Conservation (phyloP, 192 early-diverging fungal species). For the Endogone sp. region DNA sequence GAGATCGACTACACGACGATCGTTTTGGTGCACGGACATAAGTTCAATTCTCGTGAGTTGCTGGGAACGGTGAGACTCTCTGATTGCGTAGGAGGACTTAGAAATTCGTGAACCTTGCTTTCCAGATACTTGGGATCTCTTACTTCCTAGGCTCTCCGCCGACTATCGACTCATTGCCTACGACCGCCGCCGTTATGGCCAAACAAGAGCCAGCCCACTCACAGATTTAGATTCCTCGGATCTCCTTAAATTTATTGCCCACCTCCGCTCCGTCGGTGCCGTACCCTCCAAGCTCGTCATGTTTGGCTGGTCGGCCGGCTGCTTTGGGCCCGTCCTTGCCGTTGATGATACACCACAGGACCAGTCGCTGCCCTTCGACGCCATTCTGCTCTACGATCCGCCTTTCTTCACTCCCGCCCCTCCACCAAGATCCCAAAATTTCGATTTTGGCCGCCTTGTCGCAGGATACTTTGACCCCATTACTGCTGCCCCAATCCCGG, state of each 20-base stretch:
- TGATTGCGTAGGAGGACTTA: no score
- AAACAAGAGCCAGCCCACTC: neutral
- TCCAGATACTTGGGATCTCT: neutral
- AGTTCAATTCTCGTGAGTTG: neutral
- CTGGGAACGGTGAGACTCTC: no score
- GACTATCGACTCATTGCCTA: neutral
- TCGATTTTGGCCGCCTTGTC: neutral
- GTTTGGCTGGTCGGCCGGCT: neutral
- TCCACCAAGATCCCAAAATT: neutral
- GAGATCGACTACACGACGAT: neutral
- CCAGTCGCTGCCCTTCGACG: neutral
- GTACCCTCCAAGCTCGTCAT: neutral
- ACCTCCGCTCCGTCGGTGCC: neutral
- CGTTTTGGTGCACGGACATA: neutral
- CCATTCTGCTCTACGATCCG: neutral
- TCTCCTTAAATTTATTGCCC: neutral
- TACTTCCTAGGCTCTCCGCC: neutral
- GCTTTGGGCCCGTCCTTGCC: neutral
- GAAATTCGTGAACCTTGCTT: no score
- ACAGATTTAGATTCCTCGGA: neutral
- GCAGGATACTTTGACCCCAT: neutral
- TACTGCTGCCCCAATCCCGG: neutral
- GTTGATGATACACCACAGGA: neutral
- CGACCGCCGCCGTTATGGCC: neutral
- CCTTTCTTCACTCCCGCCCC: no score